A percentile compares a stretch with the other conserved stretches of the same genome.
phyloP scores from a whole-genome alignment of 208 protist genomes.

The Wallacemonas sp. region DNA sequence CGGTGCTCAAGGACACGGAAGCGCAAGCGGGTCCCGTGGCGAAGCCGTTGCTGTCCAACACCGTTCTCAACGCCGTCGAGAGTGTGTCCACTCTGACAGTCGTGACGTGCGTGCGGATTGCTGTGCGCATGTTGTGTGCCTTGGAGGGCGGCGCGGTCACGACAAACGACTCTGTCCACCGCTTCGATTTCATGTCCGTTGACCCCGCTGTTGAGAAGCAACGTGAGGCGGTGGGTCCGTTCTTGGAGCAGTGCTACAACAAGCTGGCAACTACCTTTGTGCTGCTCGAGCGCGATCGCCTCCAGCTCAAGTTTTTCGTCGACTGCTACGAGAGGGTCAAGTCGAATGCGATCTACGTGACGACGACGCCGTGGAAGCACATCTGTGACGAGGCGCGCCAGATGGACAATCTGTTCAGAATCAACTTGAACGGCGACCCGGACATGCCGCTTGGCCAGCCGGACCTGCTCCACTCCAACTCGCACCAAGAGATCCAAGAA shows the following conservation, averaged over 20 bases:
- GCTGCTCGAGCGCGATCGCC: conserved; percentile 39
- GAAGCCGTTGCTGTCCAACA: conserved; percentile 14
- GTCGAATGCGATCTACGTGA: conserved; percentile 56
- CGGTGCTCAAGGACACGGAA: neutral
- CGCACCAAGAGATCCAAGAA: neutral
- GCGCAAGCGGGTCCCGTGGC: neutral
- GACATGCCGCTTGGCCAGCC: conserved; percentile 10
- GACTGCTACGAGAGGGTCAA: conserved; percentile 68
- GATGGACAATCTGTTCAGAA: neutral
- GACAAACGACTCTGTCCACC: conserved; percentile 46
- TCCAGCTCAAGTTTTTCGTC: conserved; percentile 60
- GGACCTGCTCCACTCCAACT: neutral
- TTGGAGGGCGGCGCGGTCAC: conserved; percentile 54
- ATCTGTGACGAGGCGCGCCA: conserved; percentile 1
- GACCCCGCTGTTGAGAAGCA: conserved; percentile 23
- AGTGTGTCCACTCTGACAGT: conserved; percentile 3
- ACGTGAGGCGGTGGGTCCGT: conserved; percentile 7
- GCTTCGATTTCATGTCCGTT: conserved; percentile 62
- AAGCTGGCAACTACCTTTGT: conserved; percentile 39
- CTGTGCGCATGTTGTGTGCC: conserved; percentile 70
- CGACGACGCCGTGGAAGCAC: conserved; percentile 13
- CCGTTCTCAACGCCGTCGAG: conserved; percentile 3
- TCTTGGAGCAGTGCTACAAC: conserved; percentile 39
- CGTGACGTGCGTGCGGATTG: conserved; percentile 48
- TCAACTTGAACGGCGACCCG: conserved; percentile 3